Percentiles rank a stretch among this genome's conserved stretches.
Conservation (phyloP, 2,329 filamentous ascomycete species). For the Raffaelea albimanens region DNA sequence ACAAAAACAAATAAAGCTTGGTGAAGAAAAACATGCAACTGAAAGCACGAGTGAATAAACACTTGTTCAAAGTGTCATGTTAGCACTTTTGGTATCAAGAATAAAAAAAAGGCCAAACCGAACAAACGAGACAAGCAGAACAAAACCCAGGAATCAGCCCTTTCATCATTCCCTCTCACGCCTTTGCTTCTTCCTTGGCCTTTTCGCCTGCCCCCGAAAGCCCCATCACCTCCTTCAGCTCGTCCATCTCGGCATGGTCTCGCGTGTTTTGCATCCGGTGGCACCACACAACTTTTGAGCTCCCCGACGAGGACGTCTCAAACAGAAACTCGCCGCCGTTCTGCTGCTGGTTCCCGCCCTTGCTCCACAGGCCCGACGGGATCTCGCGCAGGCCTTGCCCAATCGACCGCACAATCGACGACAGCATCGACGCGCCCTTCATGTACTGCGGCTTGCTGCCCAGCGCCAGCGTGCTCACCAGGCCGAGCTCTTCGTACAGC, state of each 20-base stretch:
- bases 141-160: too few species aligned
- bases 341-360: constrained; percentile 57
- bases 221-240: constrained; percentile 49
- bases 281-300: constrained; percentile 55
- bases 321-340: constrained; percentile 76
- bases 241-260: constrained; percentile 64
- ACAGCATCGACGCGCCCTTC: constrained; percentile 38
- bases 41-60: too few species aligned
- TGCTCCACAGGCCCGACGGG: constrained; percentile 46
- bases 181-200: too few species aligned
- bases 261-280: constrained; percentile 73
- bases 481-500: constrained; percentile 58
- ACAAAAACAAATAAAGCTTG: too few species aligned
- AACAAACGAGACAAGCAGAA: too few species aligned
- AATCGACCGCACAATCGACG: constrained; percentile 40
- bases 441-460: constrained; percentile 57
- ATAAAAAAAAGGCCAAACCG: too few species aligned
- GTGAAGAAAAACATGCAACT: too few species aligned
- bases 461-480: constrained; percentile 54
- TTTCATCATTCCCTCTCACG: too few species aligned
- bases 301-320: constrained; percentile 26
- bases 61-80: too few species aligned
- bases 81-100: too few species aligned
- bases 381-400: constrained; percentile 51
- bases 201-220: too few species aligned